Evolutionary conservation across 208 protist genomes (phyloP).

Genomic region (Leishmania arabica): DNA sequence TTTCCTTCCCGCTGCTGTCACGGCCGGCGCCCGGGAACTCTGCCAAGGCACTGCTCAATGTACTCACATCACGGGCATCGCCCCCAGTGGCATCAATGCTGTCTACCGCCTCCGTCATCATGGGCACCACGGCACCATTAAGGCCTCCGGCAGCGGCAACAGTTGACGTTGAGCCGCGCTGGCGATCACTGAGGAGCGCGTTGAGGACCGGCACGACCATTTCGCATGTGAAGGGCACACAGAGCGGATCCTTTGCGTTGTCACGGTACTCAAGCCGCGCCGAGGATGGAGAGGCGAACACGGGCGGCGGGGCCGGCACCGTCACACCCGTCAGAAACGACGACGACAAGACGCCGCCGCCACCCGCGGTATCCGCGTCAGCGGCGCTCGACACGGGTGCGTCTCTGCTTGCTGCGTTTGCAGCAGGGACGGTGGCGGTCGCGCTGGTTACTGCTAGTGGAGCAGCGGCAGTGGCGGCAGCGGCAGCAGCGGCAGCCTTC

Average conservation of each 20-base stretch:
- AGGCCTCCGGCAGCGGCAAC: not conserved
- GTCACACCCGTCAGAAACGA: not conserved
- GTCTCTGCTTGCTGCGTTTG: not conserved
- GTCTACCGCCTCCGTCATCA: not conserved
- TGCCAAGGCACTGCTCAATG: not conserved
- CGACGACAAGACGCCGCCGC: not conserved
- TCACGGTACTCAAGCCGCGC: slow-evolving; percentile 64
- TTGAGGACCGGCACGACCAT: slow-evolving; percentile 2
- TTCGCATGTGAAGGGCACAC: slow-evolving; percentile 41
- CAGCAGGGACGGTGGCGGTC: not conserved
- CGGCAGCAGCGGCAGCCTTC: slow-evolving; percentile 31
- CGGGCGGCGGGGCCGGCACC: slow-evolving; percentile 37
- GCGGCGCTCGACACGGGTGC: not conserved
- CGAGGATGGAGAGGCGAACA: slow-evolving; percentile 49
- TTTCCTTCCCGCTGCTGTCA: not conserved
- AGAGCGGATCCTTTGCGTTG: slow-evolving; percentile 47
- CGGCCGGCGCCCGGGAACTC: not conserved
- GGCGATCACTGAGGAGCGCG: not conserved
- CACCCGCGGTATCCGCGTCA: slow-evolving; percentile 5
- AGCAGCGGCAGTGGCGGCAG: slow-evolving; percentile 1
- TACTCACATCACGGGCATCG: not conserved
- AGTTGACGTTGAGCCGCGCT: not conserved
- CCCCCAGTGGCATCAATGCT: not conserved
- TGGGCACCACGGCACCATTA: not conserved
- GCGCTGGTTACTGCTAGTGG: not conserved